phyloP scores from a whole-genome alignment of 148 eudicot species.

The Rheum nobile region DNA sequence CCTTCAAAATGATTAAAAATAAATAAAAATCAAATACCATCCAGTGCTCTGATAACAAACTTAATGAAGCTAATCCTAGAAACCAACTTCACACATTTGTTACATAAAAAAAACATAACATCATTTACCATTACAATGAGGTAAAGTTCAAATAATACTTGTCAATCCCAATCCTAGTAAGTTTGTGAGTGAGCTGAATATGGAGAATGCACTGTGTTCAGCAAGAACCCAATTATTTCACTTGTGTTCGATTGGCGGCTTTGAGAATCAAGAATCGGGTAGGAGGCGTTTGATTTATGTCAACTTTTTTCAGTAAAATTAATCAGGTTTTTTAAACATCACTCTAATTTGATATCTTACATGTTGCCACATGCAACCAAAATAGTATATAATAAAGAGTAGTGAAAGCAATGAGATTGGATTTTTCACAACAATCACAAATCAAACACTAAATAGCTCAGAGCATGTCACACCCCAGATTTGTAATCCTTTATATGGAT shows the following conservation, averaged over 20 bases:
- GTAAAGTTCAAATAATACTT: not conserved
- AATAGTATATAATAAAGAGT: not conserved
- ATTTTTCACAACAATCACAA: not conserved
- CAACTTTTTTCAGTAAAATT: not conserved
- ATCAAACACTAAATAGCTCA: not conserved
- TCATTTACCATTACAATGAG: not conserved
- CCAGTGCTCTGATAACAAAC: not conserved
- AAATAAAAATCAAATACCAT: not conserved
- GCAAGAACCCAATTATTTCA: not conserved
- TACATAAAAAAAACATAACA: no score
- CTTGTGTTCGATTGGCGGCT: not conserved
- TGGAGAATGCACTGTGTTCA: not conserved
- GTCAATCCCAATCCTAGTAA: not conserved
- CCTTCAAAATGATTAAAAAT: constrained; percentile 30
- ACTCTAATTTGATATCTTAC: not conserved
- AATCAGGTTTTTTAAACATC: not conserved
- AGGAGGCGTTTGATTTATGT: not conserved
- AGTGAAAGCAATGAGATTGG: not conserved
- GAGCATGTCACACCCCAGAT: no score
- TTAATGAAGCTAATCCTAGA: not conserved
- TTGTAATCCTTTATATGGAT: no score
- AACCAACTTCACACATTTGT: not conserved
- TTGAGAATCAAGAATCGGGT: not conserved
- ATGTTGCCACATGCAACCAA: not conserved
- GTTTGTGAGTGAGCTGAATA: not conserved